A percentile compares a stretch with the other conserved stretches of the same genome.
Evolutionary conservation across 169 alveolate genomes (phyloP).

Genomic region (Plasmodium ovale): DNA sequence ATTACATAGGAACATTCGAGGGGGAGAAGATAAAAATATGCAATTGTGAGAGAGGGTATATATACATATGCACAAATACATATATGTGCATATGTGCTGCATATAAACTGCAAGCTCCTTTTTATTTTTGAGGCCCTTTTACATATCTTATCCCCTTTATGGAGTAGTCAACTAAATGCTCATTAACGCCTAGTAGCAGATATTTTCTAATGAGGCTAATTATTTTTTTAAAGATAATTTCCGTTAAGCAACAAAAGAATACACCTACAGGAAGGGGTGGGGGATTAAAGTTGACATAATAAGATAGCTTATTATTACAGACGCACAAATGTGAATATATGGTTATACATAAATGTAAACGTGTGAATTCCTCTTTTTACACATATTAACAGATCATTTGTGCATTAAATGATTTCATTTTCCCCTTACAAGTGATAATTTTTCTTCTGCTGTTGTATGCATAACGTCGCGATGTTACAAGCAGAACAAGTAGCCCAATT

Average conservation of each 20-base stretch:
- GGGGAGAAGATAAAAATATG: too few relatives aligned
- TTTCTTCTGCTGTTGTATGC: constrained; percentile 50
- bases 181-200: constrained; percentile 1
- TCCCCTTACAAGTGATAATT: constrained; percentile 56
- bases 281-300: too few relatives aligned
- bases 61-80: background rate
- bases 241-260: constrained; percentile 41
- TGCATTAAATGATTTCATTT: background rate
- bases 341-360: constrained; percentile 2
- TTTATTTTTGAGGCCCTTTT: constrained; percentile 1
- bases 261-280: constrained; percentile 35
- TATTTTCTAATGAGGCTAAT: constrained; percentile 24
- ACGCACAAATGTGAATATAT: constrained; percentile 6
- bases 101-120: background rate
- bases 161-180: constrained; percentile 30
- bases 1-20: too few relatives aligned
- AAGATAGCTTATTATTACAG: background rate
- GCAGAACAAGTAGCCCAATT: constrained; percentile 14
- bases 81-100: background rate
- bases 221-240: constrained; percentile 35
- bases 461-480: constrained; percentile 62
- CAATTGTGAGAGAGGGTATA: background rate
- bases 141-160: constrained; percentile 68
- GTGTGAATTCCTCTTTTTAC: background rate
- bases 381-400: too few relatives aligned